Conservation (phyloP, 1,139 yeast species). For the Saccharomyces hybrid region DNA sequence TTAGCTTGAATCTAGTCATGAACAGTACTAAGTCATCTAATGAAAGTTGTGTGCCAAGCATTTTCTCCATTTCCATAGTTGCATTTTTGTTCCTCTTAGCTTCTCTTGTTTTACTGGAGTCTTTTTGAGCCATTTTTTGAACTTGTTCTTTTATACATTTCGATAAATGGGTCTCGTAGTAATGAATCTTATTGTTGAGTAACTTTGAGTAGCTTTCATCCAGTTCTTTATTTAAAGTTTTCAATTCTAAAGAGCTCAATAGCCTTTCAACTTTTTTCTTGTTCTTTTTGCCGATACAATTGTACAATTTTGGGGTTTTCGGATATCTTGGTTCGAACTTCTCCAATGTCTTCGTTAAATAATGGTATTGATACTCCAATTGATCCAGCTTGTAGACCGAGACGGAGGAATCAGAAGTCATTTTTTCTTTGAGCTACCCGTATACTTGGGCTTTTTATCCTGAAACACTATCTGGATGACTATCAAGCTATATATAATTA, state of each 20-base stretch:
- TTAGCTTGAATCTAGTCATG: background rate
- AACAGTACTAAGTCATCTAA: background rate
- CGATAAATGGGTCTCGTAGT: constrained; percentile 38
- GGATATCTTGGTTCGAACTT: constrained; percentile 44
- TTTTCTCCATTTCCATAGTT: background rate
- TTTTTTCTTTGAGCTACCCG: background rate
- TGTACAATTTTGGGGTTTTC: constrained; percentile 44
- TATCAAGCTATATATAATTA: background rate
- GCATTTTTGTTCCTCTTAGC: background rate
- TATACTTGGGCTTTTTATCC: background rate
- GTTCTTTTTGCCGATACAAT: constrained; percentile 41
- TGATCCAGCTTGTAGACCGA: constrained; percentile 28
- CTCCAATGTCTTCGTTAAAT: constrained; percentile 24
- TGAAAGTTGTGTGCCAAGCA: background rate
- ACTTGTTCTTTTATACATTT: constrained; percentile 31
- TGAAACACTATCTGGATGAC: background rate
- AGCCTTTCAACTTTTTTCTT: constrained; percentile 34
- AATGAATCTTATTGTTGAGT: constrained; percentile 46
- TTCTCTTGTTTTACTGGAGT: background rate
- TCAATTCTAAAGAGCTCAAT: constrained; percentile 33
- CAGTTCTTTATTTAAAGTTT: constrained; percentile 42
- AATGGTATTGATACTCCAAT: constrained; percentile 31
- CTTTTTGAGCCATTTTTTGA: background rate
- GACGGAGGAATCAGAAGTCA: background rate
- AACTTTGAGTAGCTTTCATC: constrained; percentile 40